Conservation (phyloP, 345 rosid species). For the Arabidopsis arenosa region DNA sequence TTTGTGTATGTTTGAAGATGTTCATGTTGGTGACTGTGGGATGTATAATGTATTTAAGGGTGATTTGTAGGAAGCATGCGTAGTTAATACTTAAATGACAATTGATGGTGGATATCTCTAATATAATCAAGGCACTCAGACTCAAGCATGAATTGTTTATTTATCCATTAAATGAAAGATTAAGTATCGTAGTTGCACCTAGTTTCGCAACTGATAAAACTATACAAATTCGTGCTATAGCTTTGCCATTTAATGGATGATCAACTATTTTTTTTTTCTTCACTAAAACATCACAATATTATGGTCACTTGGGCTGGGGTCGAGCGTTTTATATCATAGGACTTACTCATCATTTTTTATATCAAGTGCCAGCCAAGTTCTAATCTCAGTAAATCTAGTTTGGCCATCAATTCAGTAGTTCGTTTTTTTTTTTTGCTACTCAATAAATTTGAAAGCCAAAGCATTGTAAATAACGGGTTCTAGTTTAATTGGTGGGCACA, state of each 20-base stretch:
- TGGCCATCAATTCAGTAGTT: conserved; percentile 1
- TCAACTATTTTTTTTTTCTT: not conserved
- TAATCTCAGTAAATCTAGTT: not conserved
- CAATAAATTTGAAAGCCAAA: not conserved
- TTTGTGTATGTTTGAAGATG: conserved; percentile 1
- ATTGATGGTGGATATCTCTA: not conserved
- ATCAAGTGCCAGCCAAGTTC: not conserved
- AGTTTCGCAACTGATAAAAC: not conserved
- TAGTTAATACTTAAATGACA: not conserved
- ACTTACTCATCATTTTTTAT: not conserved
- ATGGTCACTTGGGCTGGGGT: not conserved
- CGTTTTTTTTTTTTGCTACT: not conserved
- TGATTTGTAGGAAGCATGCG: conserved; percentile 26
- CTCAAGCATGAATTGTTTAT: conserved; percentile 2
- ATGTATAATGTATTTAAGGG: conserved; percentile 21
- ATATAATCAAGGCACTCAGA: conserved; percentile 1
- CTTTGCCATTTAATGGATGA: not conserved
- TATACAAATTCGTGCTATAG: not conserved
- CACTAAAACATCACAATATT: not conserved
- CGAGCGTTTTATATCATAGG: not conserved
- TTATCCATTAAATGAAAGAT: no score
- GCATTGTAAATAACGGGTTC: not conserved
- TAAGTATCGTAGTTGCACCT: conserved; percentile 1
- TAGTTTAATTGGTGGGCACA: conserved; percentile 5
- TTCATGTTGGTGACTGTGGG: not conserved